Percentiles rank a stretch among this genome's conserved stretches.
phyloP scores from a whole-genome alignment of 2,329 filamentous ascomycete genomes.

The Hypoxylon sp. region DNA sequence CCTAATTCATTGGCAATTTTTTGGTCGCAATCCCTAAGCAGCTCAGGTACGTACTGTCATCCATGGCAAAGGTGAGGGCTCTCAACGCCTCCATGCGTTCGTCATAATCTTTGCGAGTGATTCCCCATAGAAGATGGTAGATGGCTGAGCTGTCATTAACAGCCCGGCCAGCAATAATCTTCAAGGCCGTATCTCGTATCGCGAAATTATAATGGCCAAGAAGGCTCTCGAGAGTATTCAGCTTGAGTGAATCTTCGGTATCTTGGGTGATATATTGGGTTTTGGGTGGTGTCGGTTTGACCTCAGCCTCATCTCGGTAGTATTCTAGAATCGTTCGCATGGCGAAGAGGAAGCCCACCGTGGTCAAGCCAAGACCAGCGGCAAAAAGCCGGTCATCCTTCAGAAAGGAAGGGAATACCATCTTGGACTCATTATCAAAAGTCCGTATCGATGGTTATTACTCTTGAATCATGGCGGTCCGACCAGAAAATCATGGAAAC shows the following conservation, averaged over 20 bases:
- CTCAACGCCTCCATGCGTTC: conserved; percentile 68
- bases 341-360: conserved; percentile 68
- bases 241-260: conserved; percentile 77
- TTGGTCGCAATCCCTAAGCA: conserved; percentile 39
- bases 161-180: conserved; percentile 67
- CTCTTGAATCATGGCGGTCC: not conserved
- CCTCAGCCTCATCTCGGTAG: conserved; percentile 73
- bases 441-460: conserved; percentile 20
- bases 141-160: conserved; percentile 69
- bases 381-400: conserved; percentile 68
- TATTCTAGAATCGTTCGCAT: conserved; percentile 70
- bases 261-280: conserved; percentile 81
- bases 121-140: conserved; percentile 66
- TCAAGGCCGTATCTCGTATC: conserved; percentile 75
- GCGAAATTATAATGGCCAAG: conserved; percentile 78
- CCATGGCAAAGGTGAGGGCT: conserved; percentile 68
- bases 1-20: no score
- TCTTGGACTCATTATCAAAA: conserved; percentile 47
- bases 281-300: conserved; percentile 73
- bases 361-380: conserved; percentile 66
- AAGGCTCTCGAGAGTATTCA: conserved; percentile 75
- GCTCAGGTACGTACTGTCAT: conserved; percentile 57
- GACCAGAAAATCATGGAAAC: not conserved
- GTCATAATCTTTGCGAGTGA: conserved; percentile 70
- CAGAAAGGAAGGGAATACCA: conserved; percentile 56